Percentiles rank a stretch among this genome's conserved stretches.
Conservation (phyloP, 352 stramenopile species). For the Pythium coloratum region DNA sequence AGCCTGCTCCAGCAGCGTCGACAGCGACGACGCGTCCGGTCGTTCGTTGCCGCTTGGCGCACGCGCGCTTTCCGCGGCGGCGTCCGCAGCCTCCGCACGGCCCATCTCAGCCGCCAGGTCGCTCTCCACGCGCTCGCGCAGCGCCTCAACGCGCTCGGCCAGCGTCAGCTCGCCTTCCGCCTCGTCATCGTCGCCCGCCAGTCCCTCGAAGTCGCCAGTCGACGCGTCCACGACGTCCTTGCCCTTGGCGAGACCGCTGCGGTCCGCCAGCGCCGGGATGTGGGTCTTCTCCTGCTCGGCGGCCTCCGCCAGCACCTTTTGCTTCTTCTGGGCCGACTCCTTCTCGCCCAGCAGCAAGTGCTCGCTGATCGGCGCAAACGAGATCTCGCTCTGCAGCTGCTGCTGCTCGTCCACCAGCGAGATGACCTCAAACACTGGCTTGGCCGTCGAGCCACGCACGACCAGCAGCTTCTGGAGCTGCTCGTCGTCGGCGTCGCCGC, state of each 20-base stretch:
- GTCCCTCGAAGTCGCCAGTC: conserved; percentile 50
- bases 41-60: conserved; percentile 38
- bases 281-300: conserved; percentile 58
- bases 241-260: conserved; percentile 52
- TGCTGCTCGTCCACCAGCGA: conserved; percentile 57
- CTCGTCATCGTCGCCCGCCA: conserved; percentile 44
- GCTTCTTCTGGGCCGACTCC: conserved; percentile 57
- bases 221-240: conserved; percentile 68
- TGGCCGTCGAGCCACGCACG: conserved; percentile 68
- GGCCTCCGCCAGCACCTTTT: conserved; percentile 43
- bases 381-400: conserved; percentile 55
- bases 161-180: conserved; percentile 66
- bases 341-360: conserved; percentile 56
- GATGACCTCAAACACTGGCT: conserved; percentile 78
- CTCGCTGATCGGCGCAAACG: conserved; percentile 63
- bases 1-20: conserved; percentile 79
- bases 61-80: conserved; percentile 38
- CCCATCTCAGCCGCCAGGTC: conserved; percentile 66
- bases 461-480: conserved; percentile 42
- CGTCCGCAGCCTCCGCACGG: conserved; percentile 42
- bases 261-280: conserved; percentile 72
- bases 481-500: conserved; percentile 29
- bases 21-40: conserved; percentile 81
- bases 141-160: conserved; percentile 70
- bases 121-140: conserved; percentile 72